Evolutionary conservation across 2,329 filamentous ascomycete genomes (phyloP).

Genomic region (Ceratocystis colombiana): DNA sequence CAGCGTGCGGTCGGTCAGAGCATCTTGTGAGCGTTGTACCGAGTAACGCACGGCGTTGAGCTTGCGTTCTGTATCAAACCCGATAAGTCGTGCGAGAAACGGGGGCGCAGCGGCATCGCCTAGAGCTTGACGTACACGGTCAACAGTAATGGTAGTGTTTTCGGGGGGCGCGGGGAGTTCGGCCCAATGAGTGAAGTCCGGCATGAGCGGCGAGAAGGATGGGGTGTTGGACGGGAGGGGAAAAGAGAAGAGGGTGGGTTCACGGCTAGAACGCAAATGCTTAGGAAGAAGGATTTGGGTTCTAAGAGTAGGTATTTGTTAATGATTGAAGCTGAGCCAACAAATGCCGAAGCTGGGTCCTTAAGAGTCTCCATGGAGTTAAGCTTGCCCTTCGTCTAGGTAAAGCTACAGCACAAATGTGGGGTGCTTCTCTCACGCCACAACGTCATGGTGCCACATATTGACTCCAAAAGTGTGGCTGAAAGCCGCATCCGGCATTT

Average conservation of each 20-base stretch:
- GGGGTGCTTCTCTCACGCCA: constrained; percentile 6
- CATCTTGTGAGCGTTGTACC: constrained; percentile 23
- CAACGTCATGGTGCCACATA: constrained; percentile 5
- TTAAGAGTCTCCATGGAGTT: too few relatives aligned
- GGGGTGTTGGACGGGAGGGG: not conserved
- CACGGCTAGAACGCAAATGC: too few relatives aligned
- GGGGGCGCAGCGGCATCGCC: constrained; percentile 19
- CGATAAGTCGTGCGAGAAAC: constrained; percentile 21
- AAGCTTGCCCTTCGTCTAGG: too few relatives aligned
- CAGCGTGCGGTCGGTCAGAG: constrained; percentile 31
- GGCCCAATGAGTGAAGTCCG: constrained; percentile 20
- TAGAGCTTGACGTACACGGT: constrained; percentile 19
- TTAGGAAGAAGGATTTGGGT: too few relatives aligned
- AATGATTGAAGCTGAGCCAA: too few relatives aligned
- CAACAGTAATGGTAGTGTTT: constrained; percentile 17
- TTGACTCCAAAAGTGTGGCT: not conserved
- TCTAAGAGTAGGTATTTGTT: too few relatives aligned
- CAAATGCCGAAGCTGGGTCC: too few relatives aligned
- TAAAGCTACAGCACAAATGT: not conserved
- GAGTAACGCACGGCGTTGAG: constrained; percentile 29
- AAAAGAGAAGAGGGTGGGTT: not conserved
- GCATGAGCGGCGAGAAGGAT: constrained; percentile 5
- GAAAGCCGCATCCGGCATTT: not conserved
- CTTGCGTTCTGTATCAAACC: constrained; percentile 20
- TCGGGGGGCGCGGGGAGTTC: constrained; percentile 20